phyloP scores from a whole-genome alignment of 768 basidiomycete genomes.

The Termitomyces sp. region DNA sequence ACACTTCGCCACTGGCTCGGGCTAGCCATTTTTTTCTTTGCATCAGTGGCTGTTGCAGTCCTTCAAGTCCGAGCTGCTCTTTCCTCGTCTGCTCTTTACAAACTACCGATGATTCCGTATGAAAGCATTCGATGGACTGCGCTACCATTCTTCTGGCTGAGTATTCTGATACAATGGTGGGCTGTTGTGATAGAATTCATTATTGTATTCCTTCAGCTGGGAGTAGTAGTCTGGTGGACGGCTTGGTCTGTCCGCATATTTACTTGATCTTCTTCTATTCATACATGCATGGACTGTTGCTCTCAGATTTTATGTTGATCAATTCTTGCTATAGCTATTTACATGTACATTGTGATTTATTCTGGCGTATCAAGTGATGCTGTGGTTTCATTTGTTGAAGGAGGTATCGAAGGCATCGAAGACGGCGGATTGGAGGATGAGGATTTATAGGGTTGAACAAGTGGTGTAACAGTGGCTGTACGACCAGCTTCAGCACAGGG shows the following conservation, averaged over 20 bases:
- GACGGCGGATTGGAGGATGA: constrained; percentile 7
- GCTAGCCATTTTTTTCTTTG: constrained; percentile 48
- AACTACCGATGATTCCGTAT: constrained; percentile 55
- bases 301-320: not conserved
- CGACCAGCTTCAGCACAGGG: constrained; percentile 60
- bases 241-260: constrained; percentile 64
- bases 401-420: not conserved
- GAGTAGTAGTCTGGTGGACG: constrained; percentile 68
- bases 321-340: not conserved
- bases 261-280: constrained; percentile 24
- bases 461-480: constrained; percentile 17
- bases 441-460: constrained; percentile 7
- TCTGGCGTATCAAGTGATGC: constrained; percentile 7
- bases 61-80: constrained; percentile 60
- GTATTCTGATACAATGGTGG: constrained; percentile 64
- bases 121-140: constrained; percentile 61
- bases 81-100: constrained; percentile 50
- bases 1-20: constrained; percentile 69
- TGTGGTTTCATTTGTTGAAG: not conserved
- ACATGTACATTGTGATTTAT: constrained; percentile 1
- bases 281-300: constrained; percentile 1
- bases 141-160: constrained; percentile 62
- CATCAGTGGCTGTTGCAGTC: constrained; percentile 44
- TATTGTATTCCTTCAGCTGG: constrained; percentile 55
- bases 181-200: constrained; percentile 58